Evolutionary conservation across 495 filamentous ascomycete species (phyloP).

Genomic region (Cairneyella variabilis): DNA sequence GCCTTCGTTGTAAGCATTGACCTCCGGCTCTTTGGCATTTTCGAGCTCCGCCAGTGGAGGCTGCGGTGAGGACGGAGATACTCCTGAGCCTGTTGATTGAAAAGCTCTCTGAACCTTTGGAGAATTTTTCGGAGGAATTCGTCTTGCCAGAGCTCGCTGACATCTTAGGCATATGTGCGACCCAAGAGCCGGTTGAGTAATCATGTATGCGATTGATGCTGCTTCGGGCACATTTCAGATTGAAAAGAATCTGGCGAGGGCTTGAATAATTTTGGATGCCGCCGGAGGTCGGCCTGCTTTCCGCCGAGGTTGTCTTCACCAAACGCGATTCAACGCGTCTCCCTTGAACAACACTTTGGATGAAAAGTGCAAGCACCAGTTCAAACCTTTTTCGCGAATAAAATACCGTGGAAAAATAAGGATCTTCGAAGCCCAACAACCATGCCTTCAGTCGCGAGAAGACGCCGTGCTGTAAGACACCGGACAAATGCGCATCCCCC

Average conservation of each 20-base stretch:
- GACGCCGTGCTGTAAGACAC: conserved; percentile 16
- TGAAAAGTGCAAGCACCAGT: no score
- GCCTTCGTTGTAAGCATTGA: no score
- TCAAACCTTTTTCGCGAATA: no score
- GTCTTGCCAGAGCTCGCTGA: conserved; percentile 33
- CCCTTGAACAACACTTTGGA: background rate
- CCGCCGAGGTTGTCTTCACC: background rate
- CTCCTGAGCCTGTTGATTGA: conserved; percentile 4
- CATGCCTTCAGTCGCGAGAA: conserved; percentile 21
- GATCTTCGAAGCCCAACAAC: background rate
- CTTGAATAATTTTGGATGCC: background rate
- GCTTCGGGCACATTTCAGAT: background rate
- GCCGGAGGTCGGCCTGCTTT: conserved; percentile 1
- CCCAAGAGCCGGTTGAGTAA: conserved; percentile 32
- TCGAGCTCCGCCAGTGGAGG: background rate
- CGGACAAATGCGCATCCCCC: background rate
- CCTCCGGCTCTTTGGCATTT: background rate
- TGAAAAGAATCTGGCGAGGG: background rate
- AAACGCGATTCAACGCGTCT: conserved; percentile 15
- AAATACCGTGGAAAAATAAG: no score
- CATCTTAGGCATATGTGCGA: conserved; percentile 48
- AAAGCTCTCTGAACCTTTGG: conserved; percentile 10
- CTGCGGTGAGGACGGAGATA: no score
- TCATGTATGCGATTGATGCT: conserved; percentile 34
- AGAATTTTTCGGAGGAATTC: conserved; percentile 13